These are phyloP conservation scores for Pythium sp. DNA, from an alignment of 352 stramenopile species.

Conservation along the genomic window DNA sequence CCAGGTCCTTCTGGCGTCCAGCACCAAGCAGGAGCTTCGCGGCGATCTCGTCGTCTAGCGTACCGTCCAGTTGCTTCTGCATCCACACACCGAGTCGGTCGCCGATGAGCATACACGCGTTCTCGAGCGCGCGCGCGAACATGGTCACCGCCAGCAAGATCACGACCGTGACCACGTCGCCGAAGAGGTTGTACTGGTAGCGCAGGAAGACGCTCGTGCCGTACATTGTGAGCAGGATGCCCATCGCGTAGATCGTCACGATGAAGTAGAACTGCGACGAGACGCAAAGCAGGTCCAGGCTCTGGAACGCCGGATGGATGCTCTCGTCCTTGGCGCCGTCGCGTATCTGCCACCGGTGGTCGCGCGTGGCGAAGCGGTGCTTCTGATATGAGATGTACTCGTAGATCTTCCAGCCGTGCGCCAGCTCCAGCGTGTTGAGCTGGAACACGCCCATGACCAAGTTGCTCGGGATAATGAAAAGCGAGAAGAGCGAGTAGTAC, in stretches of 20 bases:
- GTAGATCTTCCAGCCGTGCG: constrained; percentile 96
- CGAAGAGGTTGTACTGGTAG: constrained; percentile 92
- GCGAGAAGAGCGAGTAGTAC: constrained; percentile 94
- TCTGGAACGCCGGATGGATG: constrained; percentile 91
- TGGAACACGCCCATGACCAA: constrained; percentile 93
- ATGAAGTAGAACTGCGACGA: constrained; percentile 94
- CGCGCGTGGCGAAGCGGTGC: constrained; percentile 93
- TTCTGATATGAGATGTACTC: constrained; percentile 97
- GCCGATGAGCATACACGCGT: constrained; percentile 58
- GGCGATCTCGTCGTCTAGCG: constrained; percentile 95
- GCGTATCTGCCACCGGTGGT: constrained; percentile 92
- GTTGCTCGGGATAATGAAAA: constrained; percentile 95
- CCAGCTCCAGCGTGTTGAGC: constrained; percentile 94
- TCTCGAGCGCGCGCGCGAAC: constrained; percentile 68
- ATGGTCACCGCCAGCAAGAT: constrained; percentile 85
- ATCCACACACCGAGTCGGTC: constrained; percentile 90
- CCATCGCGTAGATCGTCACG: constrained; percentile 73
- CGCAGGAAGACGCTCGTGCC: constrained; percentile 92
- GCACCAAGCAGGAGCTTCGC: constrained; percentile 93
- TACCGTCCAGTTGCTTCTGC: constrained; percentile 90
- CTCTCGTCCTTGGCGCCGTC: constrained; percentile 88
- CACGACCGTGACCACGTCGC: constrained; percentile 88
- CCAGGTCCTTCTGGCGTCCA: constrained; percentile 91
- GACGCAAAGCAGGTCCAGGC: constrained; percentile 94
- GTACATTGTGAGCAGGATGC: constrained; percentile 92